These are phyloP conservation scores for Auriscalpium orientale DNA, from an alignment of 768 basidiomycete species.

Conservation along the genomic window DNA sequence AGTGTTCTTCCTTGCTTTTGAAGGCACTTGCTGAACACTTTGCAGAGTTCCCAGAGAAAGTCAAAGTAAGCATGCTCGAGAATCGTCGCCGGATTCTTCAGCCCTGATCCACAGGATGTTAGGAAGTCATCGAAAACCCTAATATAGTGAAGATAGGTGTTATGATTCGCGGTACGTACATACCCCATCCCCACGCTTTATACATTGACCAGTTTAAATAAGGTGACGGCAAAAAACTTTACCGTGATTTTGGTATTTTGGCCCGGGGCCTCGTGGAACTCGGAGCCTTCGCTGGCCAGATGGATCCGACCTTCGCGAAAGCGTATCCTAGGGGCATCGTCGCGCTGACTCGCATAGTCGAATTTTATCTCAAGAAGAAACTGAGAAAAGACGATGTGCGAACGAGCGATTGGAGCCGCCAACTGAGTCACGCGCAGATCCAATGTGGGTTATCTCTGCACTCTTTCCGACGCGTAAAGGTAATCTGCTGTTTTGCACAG, in stretches of 20 bases:
- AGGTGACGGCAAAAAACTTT: constrained; percentile 42
- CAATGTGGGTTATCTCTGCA: constrained; percentile 22
- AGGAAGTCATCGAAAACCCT: constrained; percentile 37
- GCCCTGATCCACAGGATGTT: neutral
- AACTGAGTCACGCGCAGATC: constrained; percentile 28
- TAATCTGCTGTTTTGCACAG: constrained; percentile 17
- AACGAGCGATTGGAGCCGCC: constrained; percentile 35
- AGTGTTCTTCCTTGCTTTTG: neutral
- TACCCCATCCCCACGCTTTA: neutral
- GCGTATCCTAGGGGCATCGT: constrained; percentile 31
- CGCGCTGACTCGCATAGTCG: constrained; percentile 34
- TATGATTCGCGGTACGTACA: constrained; percentile 34
- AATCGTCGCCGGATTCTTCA: neutral
- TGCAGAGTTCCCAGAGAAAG: constrained; percentile 32
- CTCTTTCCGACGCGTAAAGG: neutral
- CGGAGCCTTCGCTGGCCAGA: constrained; percentile 29
- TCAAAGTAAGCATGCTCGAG: constrained; percentile 18
- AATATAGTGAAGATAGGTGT: constrained; percentile 34
- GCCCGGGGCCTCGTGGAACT: constrained; percentile 35
- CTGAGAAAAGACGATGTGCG: constrained; percentile 36
- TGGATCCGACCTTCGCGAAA: constrained; percentile 27
- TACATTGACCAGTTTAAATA: neutral
- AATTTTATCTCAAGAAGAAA: constrained; percentile 28
- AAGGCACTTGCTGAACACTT: neutral
- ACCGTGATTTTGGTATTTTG: constrained; percentile 34